Conservation (phyloP, 768 basidiomycete genomes). For the Pisolithus microcarpus region DNA sequence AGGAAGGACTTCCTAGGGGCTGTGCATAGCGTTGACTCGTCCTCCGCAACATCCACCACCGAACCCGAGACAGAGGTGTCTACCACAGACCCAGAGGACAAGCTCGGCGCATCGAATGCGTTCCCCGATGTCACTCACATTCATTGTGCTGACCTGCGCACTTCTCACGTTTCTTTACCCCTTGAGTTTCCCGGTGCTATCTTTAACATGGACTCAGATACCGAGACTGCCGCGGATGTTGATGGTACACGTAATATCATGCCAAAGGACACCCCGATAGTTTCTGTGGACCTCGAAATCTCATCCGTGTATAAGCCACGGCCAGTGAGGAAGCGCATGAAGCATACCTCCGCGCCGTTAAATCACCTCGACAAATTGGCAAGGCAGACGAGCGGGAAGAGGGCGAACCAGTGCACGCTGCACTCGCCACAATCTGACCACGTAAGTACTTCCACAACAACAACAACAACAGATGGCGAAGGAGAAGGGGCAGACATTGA, state of each 20-base stretch:
- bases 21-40: conserved; percentile 16
- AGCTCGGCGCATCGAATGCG: conserved; percentile 4
- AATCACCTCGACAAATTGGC: conserved; percentile 6
- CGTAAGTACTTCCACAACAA: not conserved
- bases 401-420: conserved; percentile 29
- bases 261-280: conserved; percentile 9
- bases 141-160: not conserved
- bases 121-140: conserved; percentile 5
- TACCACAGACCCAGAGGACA: conserved; percentile 34
- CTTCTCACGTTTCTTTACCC: not conserved
- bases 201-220: conserved; percentile 45
- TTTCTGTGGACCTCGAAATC: conserved; percentile 57
- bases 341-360: conserved; percentile 23
- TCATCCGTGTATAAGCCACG: conserved; percentile 68
- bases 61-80: conserved; percentile 34
- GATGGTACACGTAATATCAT: conserved; percentile 18
- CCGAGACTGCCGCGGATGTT: conserved; percentile 28
- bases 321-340: conserved; percentile 42
- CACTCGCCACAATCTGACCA: conserved; percentile 8
- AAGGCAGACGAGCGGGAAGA: conserved; percentile 13
- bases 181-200: conserved; percentile 22
- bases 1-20: conserved; percentile 26
- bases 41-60: conserved; percentile 30
- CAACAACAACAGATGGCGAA: not conserved
- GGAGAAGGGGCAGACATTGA: not conserved